Evolutionary conservation across 2,329 filamentous ascomycete genomes (phyloP), one percentile per base, ranked within the genome.

Genomic region (Fusarium liriodendri): DNA sequence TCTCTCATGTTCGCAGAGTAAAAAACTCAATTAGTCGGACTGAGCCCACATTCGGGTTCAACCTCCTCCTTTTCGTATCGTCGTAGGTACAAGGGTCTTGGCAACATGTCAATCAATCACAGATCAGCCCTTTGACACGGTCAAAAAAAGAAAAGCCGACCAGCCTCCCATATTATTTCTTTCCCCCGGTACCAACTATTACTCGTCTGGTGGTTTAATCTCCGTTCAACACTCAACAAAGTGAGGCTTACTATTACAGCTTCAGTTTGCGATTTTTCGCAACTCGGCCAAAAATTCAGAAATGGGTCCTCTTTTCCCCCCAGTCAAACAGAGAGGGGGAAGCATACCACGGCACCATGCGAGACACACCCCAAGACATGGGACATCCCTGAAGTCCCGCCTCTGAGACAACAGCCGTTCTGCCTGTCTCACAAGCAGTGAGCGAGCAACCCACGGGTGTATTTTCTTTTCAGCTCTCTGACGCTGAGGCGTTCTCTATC

Each of bases 301-400:
- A 5, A 52, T 29, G 47, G 47, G 25, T 52, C 47, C 45, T n/a
- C 9, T 27, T 11, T 11, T 5, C 10, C 45, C 45, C 45, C 45
- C 45, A 29, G 47, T 29, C 47, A n/a, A 7, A 22, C 40, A 45
- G 40, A 40, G 40, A 20, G 45, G 45, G 40, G 40, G 25, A 50
- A 29, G 45, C 47, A 52, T 52, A 50, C 64, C 67, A 68, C 66
- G 38, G 60, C 37, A 62, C 61, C 50, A 75, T 72, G 71, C 75
- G 67, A 70, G 67, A 73, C 75, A 76, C 64, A 64, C 33, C 54
- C n/a, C 27, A 58, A 32, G 45, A 63, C 62, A 74, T 70, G 73
- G 67, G 32, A 64, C 45, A 70, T 47, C 66, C 64, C 67, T 62
- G 64, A 33, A 62, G 9, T 20, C 63, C 52, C 22, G 18, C 29